phyloP scores from a whole-genome alignment of 163 green algal species.

The Chlamydomonas reinhardtii region DNA sequence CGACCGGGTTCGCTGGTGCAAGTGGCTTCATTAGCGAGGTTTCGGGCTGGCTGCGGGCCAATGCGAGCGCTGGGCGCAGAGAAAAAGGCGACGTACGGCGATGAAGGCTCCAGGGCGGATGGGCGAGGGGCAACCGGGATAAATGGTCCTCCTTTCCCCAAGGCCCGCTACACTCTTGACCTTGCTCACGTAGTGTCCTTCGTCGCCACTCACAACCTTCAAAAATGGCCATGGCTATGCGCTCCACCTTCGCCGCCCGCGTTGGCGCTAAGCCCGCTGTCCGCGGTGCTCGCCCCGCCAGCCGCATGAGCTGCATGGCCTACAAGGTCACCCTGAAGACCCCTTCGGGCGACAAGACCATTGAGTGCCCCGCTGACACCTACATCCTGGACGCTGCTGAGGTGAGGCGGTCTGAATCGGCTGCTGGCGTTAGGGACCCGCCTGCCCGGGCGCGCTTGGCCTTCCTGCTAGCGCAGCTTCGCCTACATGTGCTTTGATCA shows the following conservation, averaged over 20 bases:
- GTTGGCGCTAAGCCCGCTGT: conserved; percentile 38
- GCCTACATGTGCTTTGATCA: too few relatives aligned
- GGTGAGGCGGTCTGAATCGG: conserved; percentile 42
- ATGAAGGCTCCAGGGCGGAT: too few relatives aligned
- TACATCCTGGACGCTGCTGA: conserved; percentile 89
- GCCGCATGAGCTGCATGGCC: conserved; percentile 52
- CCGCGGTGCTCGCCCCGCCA: conserved; percentile 39
- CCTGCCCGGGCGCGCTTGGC: too few relatives aligned
- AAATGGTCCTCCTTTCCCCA: too few relatives aligned
- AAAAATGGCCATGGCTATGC: conserved; percentile 45
- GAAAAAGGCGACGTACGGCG: too few relatives aligned
- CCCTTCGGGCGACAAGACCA: conserved; percentile 67
- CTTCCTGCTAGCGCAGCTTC: too few relatives aligned
- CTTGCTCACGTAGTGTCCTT: background rate
- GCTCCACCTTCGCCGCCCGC: conserved; percentile 39
- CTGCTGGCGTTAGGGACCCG: background rate
- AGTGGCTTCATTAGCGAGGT: too few relatives aligned
- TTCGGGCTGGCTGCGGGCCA: too few relatives aligned
- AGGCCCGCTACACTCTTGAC: background rate
- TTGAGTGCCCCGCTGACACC: conserved; percentile 82
- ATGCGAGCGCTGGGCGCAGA: too few relatives aligned
- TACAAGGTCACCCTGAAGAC: conserved; percentile 88
- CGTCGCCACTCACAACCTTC: background rate
- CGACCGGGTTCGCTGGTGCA: too few relatives aligned
- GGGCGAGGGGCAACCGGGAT: too few relatives aligned